phyloP scores from a whole-genome alignment of 192 early-diverging fungal species.

The Hyaloraphidium curvatum region DNA sequence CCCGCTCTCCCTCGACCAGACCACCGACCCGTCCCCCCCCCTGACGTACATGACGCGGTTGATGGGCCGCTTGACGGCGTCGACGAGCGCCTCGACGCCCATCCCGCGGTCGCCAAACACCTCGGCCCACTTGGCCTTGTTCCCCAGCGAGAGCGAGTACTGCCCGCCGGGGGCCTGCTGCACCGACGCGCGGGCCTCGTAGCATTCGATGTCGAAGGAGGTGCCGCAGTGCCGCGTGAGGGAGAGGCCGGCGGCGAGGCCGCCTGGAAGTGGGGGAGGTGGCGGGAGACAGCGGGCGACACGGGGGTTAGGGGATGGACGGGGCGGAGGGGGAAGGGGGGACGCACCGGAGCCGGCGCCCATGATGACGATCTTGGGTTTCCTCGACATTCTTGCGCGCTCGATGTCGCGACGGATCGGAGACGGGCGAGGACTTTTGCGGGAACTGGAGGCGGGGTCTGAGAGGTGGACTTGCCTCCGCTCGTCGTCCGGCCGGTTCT shows the following conservation, averaged over 20 bases:
- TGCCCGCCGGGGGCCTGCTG: background rate
- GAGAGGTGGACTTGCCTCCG: too few species aligned
- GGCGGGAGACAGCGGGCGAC: too few species aligned
- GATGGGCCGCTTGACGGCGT: background rate
- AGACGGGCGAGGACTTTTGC: too few species aligned
- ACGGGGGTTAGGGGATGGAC: too few species aligned
- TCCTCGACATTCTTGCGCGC: too few species aligned
- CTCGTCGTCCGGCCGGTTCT: too few species aligned
- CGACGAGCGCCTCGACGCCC: background rate
- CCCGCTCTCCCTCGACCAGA: background rate
- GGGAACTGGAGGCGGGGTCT: too few species aligned
- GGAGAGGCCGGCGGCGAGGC: background rate
- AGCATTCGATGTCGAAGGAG: background rate
- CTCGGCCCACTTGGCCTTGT: background rate
- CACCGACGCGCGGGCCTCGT: background rate
- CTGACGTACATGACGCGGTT: background rate
- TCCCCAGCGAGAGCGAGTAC: background rate
- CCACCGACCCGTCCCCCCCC: background rate
- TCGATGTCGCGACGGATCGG: too few species aligned
- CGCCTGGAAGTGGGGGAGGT: too few species aligned
- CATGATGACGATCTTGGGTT: conserved; percentile 2
- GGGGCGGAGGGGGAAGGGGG: too few species aligned
- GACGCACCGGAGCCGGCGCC: too few species aligned
- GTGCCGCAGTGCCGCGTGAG: background rate
- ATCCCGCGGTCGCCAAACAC: background rate